Conservation (phyloP, 257 asterid species). For the Forsythia suspensa region DNA sequence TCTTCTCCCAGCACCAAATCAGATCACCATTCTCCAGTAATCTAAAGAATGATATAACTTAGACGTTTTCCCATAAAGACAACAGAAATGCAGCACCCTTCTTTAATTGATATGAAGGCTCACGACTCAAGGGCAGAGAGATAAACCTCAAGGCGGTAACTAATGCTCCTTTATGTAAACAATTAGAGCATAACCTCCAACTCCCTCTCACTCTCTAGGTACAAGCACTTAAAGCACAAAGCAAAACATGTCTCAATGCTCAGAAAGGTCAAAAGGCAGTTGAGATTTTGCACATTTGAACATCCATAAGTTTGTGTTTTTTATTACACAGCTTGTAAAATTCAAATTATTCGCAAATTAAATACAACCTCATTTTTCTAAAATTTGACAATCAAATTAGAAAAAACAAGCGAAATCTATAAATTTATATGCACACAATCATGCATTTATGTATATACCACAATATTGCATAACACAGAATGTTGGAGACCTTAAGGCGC, state of each 20-base stretch:
- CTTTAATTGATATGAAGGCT: background rate
- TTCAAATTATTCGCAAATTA: background rate
- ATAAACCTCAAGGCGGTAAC: background rate
- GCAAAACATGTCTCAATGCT: background rate
- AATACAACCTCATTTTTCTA: background rate
- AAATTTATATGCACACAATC: background rate
- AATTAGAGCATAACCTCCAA: background rate
- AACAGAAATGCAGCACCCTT: background rate
- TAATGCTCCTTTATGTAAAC: background rate
- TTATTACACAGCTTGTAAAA: background rate
- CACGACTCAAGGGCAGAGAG: background rate
- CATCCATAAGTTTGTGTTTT: too few relatives aligned
- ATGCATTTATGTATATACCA: background rate
- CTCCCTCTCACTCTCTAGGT: background rate
- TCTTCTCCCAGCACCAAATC: too few relatives aligned
- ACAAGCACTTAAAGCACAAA: background rate
- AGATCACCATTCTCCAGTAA: too few relatives aligned
- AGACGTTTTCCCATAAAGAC: background rate
- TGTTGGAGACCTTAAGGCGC: constrained; percentile 63
- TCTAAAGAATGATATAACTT: too few relatives aligned
- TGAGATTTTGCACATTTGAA: too few relatives aligned
- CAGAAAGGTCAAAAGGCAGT: too few relatives aligned
- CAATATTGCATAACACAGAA: background rate
- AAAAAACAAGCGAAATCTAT: constrained; percentile 1
- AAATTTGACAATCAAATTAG: background rate